Conservation (phyloP, 2,329 filamentous ascomycete species). For the Paraconiothyrium brasiliense region DNA sequence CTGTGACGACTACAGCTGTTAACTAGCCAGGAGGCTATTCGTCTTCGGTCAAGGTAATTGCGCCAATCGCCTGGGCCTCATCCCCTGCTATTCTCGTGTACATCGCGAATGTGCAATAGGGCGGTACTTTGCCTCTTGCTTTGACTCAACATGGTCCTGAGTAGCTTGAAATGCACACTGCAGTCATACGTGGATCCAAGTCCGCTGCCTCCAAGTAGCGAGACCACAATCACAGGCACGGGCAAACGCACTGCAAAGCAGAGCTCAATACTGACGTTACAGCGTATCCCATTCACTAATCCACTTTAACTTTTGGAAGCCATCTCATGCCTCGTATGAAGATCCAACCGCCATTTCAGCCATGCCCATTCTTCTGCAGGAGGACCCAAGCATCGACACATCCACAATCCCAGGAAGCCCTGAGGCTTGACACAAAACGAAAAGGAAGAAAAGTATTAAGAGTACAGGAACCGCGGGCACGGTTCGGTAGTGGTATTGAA, state of each 20-base stretch:
- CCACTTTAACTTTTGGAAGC: constrained; percentile 12
- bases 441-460: constrained; percentile 34
- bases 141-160: background rate
- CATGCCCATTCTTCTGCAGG: background rate
- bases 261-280: constrained; percentile 1
- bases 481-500: constrained; percentile 40
- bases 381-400: background rate
- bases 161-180: too few relatives aligned
- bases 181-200: too few relatives aligned
- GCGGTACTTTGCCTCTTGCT: background rate
- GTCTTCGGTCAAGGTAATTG: background rate
- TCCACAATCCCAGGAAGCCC: background rate
- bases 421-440: background rate
- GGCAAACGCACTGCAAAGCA: background rate
- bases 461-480: constrained; percentile 31
- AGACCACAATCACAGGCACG: background rate
- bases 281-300: constrained; percentile 23
- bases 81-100: background rate
- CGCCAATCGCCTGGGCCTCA: background rate
- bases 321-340: background rate
- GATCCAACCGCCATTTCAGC: background rate
- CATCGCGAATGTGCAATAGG: background rate
- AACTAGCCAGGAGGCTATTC: constrained; percentile 4
- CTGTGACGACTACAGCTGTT: background rate
- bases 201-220: too few relatives aligned